These are phyloP conservation scores for Phialemoniopsis sp. DNA, from an alignment of 2,329 filamentous ascomycete species.

Conservation along the genomic window DNA sequence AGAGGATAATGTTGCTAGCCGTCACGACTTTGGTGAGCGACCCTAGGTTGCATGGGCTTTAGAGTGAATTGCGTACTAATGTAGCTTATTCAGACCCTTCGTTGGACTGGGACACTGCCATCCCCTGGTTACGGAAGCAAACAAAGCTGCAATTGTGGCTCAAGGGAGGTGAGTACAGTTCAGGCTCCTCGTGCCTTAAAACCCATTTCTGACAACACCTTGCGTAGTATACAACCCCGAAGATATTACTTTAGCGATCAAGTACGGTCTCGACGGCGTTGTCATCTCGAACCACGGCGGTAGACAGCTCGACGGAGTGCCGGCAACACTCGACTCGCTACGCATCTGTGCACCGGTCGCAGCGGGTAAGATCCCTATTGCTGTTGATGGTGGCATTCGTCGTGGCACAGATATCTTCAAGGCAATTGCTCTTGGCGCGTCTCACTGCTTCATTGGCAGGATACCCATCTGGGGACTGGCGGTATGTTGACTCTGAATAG, in stretches of 20 bases:
- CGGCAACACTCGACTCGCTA: conserved; percentile 37
- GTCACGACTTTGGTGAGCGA: conserved; percentile 17
- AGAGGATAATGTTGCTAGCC: conserved; percentile 12
- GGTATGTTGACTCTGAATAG: too few relatives aligned
- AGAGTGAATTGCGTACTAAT: conserved; percentile 8
- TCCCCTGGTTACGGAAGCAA: conserved; percentile 40
- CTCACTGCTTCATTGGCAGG: conserved; percentile 41
- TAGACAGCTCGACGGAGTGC: conserved; percentile 38
- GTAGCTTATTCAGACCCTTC: conserved; percentile 20
- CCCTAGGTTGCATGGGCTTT: neutral
- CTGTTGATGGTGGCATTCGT: conserved; percentile 44
- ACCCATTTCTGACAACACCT: too few relatives aligned
- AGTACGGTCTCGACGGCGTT: conserved; percentile 20
- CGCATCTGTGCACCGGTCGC: conserved; percentile 40
- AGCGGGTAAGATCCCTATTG: conserved; percentile 35
- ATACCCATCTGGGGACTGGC: conserved; percentile 45
- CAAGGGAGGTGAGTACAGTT: conserved; percentile 25
- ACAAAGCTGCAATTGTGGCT: conserved; percentile 45
- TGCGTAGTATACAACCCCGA: conserved; percentile 29
- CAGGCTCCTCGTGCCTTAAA: neutral
- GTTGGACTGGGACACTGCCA: conserved; percentile 43
- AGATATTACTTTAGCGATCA: conserved; percentile 33
- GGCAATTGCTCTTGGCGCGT: conserved; percentile 44
- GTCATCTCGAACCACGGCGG: conserved; percentile 44
- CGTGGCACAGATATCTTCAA: conserved; percentile 50